These are phyloP conservation scores for Vicia faba DNA, from an alignment of 306 rosid species.

Conservation along the genomic window DNA sequence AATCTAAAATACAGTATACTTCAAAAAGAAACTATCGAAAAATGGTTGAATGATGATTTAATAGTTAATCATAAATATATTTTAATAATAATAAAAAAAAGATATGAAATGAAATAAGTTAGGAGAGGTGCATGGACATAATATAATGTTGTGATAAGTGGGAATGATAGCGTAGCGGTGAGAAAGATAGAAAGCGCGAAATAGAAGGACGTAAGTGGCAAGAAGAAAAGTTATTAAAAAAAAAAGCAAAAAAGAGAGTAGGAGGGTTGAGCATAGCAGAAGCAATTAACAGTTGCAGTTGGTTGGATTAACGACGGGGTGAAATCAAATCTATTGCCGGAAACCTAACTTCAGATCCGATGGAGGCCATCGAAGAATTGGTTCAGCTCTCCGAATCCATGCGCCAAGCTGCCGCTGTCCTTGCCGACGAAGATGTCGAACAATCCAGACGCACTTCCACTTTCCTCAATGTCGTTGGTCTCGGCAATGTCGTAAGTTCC, in stretches of 20 bases:
- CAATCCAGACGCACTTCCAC: conserved; percentile 77
- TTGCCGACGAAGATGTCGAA: conserved; percentile 91
- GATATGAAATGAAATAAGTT: no score
- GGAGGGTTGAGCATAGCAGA: background rate
- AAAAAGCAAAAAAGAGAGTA: background rate
- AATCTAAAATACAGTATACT: no score
- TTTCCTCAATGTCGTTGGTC: conserved; percentile 83
- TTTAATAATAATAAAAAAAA: no score
- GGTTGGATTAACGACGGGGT: background rate
- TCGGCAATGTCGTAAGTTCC: conserved; percentile 91
- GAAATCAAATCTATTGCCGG: conserved; percentile 24
- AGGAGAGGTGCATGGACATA: no score
- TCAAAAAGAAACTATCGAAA: no score
- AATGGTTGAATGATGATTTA: no score
- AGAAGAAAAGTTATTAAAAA: conserved; percentile 4
- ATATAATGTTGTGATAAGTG: no score
- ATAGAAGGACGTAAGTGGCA: conserved; percentile 14
- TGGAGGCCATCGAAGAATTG: conserved; percentile 96
- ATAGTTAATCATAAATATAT: no score
- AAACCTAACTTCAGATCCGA: conserved; percentile 50
- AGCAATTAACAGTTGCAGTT: background rate
- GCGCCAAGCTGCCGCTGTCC: conserved; percentile 89
- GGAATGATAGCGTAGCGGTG: no score
- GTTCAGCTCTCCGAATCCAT: conserved; percentile 80
- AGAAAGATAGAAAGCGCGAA: conserved; percentile 35